These are phyloP conservation scores for Lentinula aciculospora DNA, from an alignment of 768 basidiomycete genomes.

Conservation along the genomic window DNA sequence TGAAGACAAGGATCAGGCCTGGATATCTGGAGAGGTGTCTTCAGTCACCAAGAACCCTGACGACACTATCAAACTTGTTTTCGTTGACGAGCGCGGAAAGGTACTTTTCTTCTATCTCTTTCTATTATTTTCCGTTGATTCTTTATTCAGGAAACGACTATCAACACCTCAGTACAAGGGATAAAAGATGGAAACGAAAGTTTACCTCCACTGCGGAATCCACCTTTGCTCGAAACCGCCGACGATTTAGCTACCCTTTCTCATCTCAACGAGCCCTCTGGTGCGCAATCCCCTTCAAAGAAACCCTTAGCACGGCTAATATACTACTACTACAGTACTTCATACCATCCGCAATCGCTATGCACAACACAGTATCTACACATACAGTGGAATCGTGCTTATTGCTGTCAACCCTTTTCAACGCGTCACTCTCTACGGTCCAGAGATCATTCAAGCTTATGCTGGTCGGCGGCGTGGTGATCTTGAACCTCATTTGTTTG, in stretches of 20 bases:
- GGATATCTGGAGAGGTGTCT: conserved; percentile 86
- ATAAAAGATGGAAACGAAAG: conserved; percentile 76
- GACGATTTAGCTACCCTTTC: conserved; percentile 98
- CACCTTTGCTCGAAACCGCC: conserved; percentile 91
- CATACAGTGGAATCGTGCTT: conserved; percentile 97
- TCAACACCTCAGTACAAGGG: conserved; percentile 75
- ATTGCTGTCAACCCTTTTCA: conserved; percentile 99
- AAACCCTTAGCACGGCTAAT: conserved; percentile 3
- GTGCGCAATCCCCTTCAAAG: conserved; percentile 34
- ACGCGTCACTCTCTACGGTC: conserved; percentile 93
- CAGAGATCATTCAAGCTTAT: conserved; percentile 96
- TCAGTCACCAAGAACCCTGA: conserved; percentile 56
- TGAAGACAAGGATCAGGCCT: conserved; percentile 89
- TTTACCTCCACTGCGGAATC: conserved; percentile 92
- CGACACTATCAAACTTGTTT: conserved; percentile 77
- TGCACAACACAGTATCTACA: conserved; percentile 95
- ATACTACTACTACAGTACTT: conserved; percentile 56
- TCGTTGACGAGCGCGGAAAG: conserved; percentile 90
- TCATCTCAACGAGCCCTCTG: conserved; percentile 96
- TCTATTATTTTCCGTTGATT: conserved; percentile 8
- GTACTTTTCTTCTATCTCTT: conserved; percentile 32
- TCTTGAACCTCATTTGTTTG: conserved; percentile 95
- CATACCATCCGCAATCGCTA: conserved; percentile 98
- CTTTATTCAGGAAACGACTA: conserved; percentile 58
- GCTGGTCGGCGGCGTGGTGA: conserved; percentile 89